A percentile compares a stretch with the other conserved stretches of the same genome.
Conservation (phyloP, 129 eudicot species). For the Lactuca sativa region DNA sequence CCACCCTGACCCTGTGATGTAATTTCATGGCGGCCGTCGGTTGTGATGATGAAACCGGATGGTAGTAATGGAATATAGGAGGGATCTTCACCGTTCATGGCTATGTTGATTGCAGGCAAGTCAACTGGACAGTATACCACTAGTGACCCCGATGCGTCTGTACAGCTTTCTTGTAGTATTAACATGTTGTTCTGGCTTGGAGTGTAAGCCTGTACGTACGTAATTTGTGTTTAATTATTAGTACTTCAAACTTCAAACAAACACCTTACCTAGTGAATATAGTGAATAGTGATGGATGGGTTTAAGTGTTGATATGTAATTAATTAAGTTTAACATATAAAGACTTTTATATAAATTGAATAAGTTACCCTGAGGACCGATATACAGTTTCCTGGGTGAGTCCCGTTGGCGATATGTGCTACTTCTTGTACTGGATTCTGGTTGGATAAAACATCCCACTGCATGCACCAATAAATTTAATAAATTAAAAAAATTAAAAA, state of each 20-base stretch:
- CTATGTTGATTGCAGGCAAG: constrained; percentile 50
- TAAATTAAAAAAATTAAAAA: too few relatives aligned
- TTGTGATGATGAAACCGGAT: constrained; percentile 68
- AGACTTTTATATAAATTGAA: too few relatives aligned
- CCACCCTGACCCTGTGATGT: constrained; percentile 17
- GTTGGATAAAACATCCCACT: constrained; percentile 87
- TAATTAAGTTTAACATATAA: too few relatives aligned
- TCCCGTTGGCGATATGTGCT: constrained; percentile 64
- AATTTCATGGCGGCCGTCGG: constrained; percentile 45
- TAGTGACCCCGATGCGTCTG: constrained; percentile 59
- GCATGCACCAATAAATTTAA: not conserved
- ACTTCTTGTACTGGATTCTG: constrained; percentile 75
- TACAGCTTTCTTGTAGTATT: constrained; percentile 82
- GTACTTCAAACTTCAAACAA: too few relatives aligned
- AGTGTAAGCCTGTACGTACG: constrained; percentile 47
- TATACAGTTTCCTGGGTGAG: constrained; percentile 74
- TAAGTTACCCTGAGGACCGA: constrained; percentile 62
- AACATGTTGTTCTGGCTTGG: constrained; percentile 71
- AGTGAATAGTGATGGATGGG: too few relatives aligned
- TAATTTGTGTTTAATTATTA: too few relatives aligned
- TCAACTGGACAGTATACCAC: constrained; percentile 74
- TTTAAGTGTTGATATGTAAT: too few relatives aligned
- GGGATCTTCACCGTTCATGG: constrained; percentile 71
- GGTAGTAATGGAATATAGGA: constrained; percentile 71
- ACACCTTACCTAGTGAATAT: too few relatives aligned